Conservation (phyloP, 306 rosid genomes). For the Cicer chorassanicum region DNA sequence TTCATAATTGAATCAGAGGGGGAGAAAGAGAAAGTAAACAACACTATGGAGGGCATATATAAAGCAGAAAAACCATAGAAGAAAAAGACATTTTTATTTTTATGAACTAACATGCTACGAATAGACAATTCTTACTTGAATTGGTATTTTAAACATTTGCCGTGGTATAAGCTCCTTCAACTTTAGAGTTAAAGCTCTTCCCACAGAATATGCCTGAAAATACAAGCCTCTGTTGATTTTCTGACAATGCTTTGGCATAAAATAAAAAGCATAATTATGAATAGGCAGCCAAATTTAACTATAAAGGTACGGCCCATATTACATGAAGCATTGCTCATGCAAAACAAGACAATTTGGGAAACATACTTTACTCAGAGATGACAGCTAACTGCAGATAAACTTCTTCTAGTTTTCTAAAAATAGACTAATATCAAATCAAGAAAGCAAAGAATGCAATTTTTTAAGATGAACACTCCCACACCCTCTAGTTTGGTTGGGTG, state of each 20-base stretch:
- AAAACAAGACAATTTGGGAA: conserved; percentile 13
- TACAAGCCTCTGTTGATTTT: conserved; percentile 37
- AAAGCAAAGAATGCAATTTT: background rate
- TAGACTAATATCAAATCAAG: conserved; percentile 1
- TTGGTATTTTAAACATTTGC: conserved; percentile 96
- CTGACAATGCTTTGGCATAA: conserved; percentile 30
- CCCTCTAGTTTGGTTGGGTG: no score
- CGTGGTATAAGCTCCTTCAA: conserved; percentile 97
- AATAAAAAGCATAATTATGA: conserved; percentile 4
- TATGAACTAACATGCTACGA: conserved; percentile 26
- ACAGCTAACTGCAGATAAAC: background rate
- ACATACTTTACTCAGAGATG: conserved; percentile 21
- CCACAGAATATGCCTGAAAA: conserved; percentile 86
- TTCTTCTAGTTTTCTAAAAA: background rate
- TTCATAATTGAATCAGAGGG: conserved; percentile 15
- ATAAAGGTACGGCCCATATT: background rate
- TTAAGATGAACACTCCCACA: no score
- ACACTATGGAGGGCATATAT: conserved; percentile 13
- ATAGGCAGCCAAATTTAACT: conserved; percentile 30
- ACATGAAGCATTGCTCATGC: conserved; percentile 13
- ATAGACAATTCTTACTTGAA: conserved; percentile 63
- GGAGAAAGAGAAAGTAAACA: conserved; percentile 27
- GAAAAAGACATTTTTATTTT: background rate
- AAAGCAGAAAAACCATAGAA: conserved; percentile 25
- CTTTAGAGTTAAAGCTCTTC: conserved; percentile 91